Evolutionary conservation across 371 early-diverging fungal species (phyloP).

Genomic region (Mortierella sp.): DNA sequence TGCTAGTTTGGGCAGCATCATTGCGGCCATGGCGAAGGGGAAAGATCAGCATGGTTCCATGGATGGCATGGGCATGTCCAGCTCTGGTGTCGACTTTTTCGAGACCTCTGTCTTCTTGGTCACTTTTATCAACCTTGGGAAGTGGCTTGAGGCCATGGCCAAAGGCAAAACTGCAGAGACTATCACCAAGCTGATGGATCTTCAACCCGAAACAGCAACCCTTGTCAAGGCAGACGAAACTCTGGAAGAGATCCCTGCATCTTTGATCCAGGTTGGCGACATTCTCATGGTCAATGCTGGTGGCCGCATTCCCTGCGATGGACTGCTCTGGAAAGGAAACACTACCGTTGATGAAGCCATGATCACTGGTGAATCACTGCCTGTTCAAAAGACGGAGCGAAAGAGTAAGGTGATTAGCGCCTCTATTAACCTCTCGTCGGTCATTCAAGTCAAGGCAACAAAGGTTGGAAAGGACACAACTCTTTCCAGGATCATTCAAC

Average conservation of each 20-base stretch:
- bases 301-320: conserved; percentile 78
- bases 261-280: conserved; percentile 66
- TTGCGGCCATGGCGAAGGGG: conserved; percentile 63
- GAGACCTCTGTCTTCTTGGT: conserved; percentile 78
- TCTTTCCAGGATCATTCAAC: conserved; percentile 71
- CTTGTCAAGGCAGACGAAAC: conserved; percentile 58
- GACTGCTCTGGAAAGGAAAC: conserved; percentile 68
- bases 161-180: conserved; percentile 80
- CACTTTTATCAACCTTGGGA: conserved; percentile 77
- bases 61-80: conserved; percentile 21
- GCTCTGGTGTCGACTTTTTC: conserved; percentile 62
- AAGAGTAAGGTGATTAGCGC: conserved; percentile 69
- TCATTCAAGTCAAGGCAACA: conserved; percentile 69
- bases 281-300: conserved; percentile 76
- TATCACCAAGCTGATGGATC: conserved; percentile 75
- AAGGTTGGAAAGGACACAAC: conserved; percentile 72
- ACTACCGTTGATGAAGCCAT: conserved; percentile 82
- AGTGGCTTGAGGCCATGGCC: conserved; percentile 78
- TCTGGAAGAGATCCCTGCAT: conserved; percentile 41
- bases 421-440: conserved; percentile 68
- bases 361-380: conserved; percentile 88
- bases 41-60: not conserved
- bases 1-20: conserved; percentile 67
- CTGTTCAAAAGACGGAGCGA: conserved; percentile 70
- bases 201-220: conserved; percentile 75